Evolutionary conservation across 495 filamentous ascomycete genomes (phyloP).

Genomic region (Lindgomyces ingoldianus): DNA sequence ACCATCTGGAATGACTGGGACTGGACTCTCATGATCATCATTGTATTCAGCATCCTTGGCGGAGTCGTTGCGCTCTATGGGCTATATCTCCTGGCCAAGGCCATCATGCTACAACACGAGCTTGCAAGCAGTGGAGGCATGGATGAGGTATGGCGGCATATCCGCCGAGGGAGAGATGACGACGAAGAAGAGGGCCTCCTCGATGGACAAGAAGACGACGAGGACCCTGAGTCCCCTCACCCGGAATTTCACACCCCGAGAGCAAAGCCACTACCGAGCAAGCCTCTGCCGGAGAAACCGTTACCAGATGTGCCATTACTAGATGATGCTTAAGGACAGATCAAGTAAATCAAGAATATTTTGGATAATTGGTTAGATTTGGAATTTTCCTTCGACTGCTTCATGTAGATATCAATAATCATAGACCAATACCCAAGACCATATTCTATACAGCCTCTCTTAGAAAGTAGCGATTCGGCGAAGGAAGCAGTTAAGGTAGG

Average conservation of each 20-base stretch:
- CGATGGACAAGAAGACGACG: slow-evolving; percentile 4
- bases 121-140: slow-evolving; percentile 22
- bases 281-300: slow-evolving; percentile 27
- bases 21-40: not conserved
- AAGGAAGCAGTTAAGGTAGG: not conserved
- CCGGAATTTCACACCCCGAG: not conserved
- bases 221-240: no score
- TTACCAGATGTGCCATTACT: slow-evolving; percentile 27
- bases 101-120: slow-evolving; percentile 1
- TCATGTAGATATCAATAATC: no score
- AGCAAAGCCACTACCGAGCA: slow-evolving; percentile 4
- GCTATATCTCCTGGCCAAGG: not conserved
- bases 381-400: no score
- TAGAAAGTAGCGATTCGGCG: no score
- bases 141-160: slow-evolving; percentile 24
- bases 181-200: slow-evolving; percentile 16
- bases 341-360: no score
- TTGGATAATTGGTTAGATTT: no score
- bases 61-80: slow-evolving; percentile 9
- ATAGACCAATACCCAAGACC: no score
- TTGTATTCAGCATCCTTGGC: not conserved
- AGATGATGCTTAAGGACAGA: no score
- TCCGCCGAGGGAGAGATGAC: slow-evolving; percentile 3
- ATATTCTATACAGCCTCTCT: no score
- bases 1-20: slow-evolving; percentile 12